Base-by-base conservation (phyloP, 306 rosid genomes). In the Pterocarpus macrocarpus region DNA sequence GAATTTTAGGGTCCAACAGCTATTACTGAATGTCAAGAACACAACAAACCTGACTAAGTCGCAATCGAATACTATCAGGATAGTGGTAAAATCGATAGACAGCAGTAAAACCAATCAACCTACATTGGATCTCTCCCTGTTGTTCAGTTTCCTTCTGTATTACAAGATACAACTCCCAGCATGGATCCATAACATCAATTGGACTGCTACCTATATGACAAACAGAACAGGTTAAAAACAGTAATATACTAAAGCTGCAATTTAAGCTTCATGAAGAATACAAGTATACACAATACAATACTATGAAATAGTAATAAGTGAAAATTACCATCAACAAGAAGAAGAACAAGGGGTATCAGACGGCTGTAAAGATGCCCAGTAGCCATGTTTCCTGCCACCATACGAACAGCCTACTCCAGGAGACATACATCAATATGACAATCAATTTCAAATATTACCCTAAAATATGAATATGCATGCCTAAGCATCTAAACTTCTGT, bases 31-130 rank as follows among this genome's bases (percentile, higher is more conserved):
- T 64, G 79, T 16, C 49, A 70, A 41, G 58, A 65, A 45, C 22
- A 53, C 17, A 47, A 59, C 76, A 82, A 62, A 95, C 98, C 99
- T 93, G 99, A 80, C 99, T 84, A 44, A 91, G 82, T 28, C 98
- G 94, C 91, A 95, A 81, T 16, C 97, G 96, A 86, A 89, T 87
- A 83, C 81, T 75, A 78, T 82, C 90, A 11, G 97, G 96, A 86
- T 95, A 95, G 83, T 89, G 97, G 77, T 86, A 91, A 86, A 95
- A 95, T 22, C 99, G 97, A 88, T 95, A 95, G 8, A 90, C 58
- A 58, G 97, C 98, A n/a, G 97, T 78, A 80, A 93, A 95, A 81
- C 99, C 99, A 76, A 91, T 89, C 87, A 95, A 80, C 77, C 75
- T 49, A 80, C 63, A 80, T 68, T 81, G 85, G 64, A 58, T 44